These are phyloP conservation scores for Fusarium sp. DNA, from an alignment of 2,329 filamentous ascomycete species.

Conservation along the genomic window DNA sequence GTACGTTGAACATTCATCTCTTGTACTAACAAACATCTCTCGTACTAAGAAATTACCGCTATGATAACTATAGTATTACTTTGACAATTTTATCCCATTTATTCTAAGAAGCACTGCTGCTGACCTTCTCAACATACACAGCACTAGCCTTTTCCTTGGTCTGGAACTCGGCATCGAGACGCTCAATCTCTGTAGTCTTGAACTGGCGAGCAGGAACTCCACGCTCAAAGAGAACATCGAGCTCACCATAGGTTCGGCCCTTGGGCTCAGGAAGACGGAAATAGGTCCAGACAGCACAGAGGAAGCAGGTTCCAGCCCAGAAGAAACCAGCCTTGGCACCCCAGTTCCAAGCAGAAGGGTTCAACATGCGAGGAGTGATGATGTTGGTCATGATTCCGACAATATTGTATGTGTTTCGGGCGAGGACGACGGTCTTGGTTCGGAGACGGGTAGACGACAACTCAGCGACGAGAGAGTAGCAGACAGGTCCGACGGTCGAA, in stretches of 20 bases:
- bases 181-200: constrained; percentile 44
- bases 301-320: constrained; percentile 55
- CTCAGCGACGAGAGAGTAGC: constrained; percentile 81
- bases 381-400: constrained; percentile 57
- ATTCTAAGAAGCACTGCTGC: not conserved
- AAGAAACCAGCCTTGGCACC: constrained; percentile 59
- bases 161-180: constrained; percentile 34
- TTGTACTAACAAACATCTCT: too few relatives aligned
- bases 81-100: not conserved
- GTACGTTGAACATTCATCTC: not conserved
- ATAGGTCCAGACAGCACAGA: constrained; percentile 60
- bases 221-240: constrained; percentile 64
- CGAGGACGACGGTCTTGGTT: constrained; percentile 57
- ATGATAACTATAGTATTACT: not conserved
- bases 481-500: constrained; percentile 63
- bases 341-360: constrained; percentile 57
- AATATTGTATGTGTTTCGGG: constrained; percentile 59
- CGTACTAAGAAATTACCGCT: not conserved
- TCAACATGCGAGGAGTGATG: constrained; percentile 58
- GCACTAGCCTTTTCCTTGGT: constrained; percentile 35
- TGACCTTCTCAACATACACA: constrained; percentile 19
- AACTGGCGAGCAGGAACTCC: constrained; percentile 55
- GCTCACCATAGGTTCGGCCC: constrained; percentile 62
- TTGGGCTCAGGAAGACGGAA: constrained; percentile 65
- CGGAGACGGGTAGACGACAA: constrained; percentile 56